These are phyloP conservation scores for Meredithiella fracta DNA, from an alignment of 2,329 filamentous ascomycete species.

Conservation along the genomic window DNA sequence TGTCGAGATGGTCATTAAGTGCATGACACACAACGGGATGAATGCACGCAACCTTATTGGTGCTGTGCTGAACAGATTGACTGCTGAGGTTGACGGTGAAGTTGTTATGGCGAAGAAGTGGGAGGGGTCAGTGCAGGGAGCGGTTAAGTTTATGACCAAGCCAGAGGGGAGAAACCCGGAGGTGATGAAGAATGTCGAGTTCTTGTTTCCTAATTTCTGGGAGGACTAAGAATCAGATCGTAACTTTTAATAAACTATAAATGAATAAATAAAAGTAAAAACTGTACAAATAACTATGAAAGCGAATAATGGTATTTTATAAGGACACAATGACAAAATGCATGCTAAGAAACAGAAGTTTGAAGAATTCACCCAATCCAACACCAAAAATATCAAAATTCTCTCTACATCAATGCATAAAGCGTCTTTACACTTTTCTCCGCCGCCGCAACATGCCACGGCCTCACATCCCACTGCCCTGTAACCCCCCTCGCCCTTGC, in stretches of 20 bases:
- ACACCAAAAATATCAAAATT: too few species aligned
- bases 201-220: slow-evolving; percentile 74
- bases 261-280: neutral
- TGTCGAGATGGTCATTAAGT: slow-evolving; percentile 90
- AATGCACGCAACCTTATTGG: slow-evolving; percentile 77
- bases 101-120: slow-evolving; percentile 68
- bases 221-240: slow-evolving; percentile 8
- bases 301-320: neutral
- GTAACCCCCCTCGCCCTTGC: slow-evolving; percentile 49
- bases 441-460: slow-evolving; percentile 62
- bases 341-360: neutral
- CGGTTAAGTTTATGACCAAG: slow-evolving; percentile 68
- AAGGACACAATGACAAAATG: neutral
- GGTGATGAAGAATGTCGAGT: slow-evolving; percentile 64
- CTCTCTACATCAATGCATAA: slow-evolving; percentile 43
- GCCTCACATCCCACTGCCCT: slow-evolving; percentile 45
- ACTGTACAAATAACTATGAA: neutral
- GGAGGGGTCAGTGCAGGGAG: slow-evolving; percentile 58
- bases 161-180: slow-evolving; percentile 55
- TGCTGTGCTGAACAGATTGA: slow-evolving; percentile 73
- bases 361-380: too few species aligned
- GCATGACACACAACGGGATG: slow-evolving; percentile 83
- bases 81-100: slow-evolving; percentile 57
- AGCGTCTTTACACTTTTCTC: slow-evolving; percentile 52
- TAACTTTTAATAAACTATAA: neutral